A percentile compares a stretch with the other conserved stretches of the same genome.
These are phyloP conservation scores for Ceratocystis lukuohia DNA, from an alignment of 2,329 filamentous ascomycete species.

Conservation along the genomic window DNA sequence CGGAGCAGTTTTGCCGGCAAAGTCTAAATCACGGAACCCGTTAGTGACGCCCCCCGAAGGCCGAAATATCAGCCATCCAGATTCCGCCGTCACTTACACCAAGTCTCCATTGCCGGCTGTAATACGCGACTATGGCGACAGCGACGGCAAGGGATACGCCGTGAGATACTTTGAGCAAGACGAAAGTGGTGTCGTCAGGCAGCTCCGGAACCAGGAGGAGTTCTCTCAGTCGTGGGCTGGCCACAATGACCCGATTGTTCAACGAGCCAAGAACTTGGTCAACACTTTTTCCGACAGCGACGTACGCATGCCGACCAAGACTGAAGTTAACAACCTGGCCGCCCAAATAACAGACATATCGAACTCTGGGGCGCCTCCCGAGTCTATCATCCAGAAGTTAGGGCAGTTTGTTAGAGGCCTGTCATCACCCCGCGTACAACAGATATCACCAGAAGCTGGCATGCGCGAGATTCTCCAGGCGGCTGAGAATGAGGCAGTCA, in stretches of 20 bases:
- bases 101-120: conserved; percentile 18
- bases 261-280: conserved; percentile 12
- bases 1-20: conserved; percentile 1
- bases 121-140: conserved; percentile 17
- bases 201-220: conserved; percentile 30
- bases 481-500: conserved; percentile 13
- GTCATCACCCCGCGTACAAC: conserved; percentile 12
- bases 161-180: conserved; percentile 34
- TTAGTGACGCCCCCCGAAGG: not conserved
- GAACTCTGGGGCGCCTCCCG: conserved; percentile 12
- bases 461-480: conserved; percentile 16
- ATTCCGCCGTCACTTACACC: conserved; percentile 11
- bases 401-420: conserved; percentile 17
- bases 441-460: not conserved
- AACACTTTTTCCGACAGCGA: conserved; percentile 17
- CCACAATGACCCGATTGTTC: conserved; percentile 22
- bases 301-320: conserved; percentile 20
- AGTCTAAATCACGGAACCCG: not conserved
- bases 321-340: conserved; percentile 23
- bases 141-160: conserved; percentile 13
- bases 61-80: conserved; percentile 10
- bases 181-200: conserved; percentile 24
- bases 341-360: conserved; percentile 13
- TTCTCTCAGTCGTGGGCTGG: conserved; percentile 30
- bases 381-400: conserved; percentile 16